Evolutionary conservation across 2,329 filamentous ascomycete species (phyloP), one percentile per base, ranked within the genome.

Genomic region (Colletotrichum godetiae): DNA sequence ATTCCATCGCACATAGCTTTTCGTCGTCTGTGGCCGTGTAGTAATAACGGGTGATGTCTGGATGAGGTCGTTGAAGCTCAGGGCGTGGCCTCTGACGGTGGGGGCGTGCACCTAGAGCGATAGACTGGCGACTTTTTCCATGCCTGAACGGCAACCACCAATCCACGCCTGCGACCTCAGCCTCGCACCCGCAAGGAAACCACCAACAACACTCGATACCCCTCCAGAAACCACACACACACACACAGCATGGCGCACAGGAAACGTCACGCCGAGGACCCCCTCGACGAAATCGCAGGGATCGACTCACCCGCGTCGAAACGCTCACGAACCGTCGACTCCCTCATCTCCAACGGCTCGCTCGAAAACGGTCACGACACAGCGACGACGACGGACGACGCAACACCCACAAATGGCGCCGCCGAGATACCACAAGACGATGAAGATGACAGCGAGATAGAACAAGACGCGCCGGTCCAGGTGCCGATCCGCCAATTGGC

Each of bases 401-500:
- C 74, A 75, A 62, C 76, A 70, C 64, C 76, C 67, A 76, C 76
- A 67, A 76, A 77, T 67, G 78, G 73, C 67, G 61, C 61, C 19
- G 59, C 62, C 76, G 46, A 72, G 42, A 7, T 56, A 76, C 4
- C 77, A 74, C 7, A 77, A 77, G 4, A 76, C 75, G 5, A 81
- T 7, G 84, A 82, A 2, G 82, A 82, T 7, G 83, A 83, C 6
- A 85, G 84, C 49, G 84, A 85, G 6, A 81, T 84, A 35, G 83
- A 84, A n/a, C 81, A 82, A 6, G 81, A 83, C 31, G 78, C 82
- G 42, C 78, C 81, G 70, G 49, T 78, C 64, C 80, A 81, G 53
- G 87, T 84, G n/a, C 86, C 88, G 24, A 86, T 87, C 76, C 91
- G 94, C 76, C 95, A 98, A 82, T 87, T 88, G 62, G 94, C 93